A percentile compares a stretch with the other conserved stretches of the same genome.
Evolutionary conservation across 75 land plant species (phyloP).

Genomic region (Adiantum capillusveneris): DNA sequence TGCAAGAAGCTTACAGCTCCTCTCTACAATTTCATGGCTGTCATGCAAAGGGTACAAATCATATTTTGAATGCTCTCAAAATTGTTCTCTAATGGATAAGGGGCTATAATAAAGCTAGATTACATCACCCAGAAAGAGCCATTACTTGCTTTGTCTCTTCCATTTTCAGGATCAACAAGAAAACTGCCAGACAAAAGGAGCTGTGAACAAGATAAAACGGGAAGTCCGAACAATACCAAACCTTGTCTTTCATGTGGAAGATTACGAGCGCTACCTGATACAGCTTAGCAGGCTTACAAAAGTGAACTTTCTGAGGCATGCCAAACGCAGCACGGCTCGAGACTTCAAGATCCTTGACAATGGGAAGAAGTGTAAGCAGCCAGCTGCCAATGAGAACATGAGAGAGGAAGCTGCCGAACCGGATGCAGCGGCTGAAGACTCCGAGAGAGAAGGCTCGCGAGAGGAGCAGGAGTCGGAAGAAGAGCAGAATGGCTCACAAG

Average conservation of each 20-base stretch:
- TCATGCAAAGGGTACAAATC: conserved; percentile 78
- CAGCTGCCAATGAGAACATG: conserved; percentile 3
- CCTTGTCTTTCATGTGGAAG: conserved; percentile 79
- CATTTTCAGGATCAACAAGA: conserved; percentile 63
- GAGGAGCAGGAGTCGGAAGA: conserved; percentile 22
- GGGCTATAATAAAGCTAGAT: no score
- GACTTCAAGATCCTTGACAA: conserved; percentile 68
- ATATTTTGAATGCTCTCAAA: no score
- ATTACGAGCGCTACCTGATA: conserved; percentile 83
- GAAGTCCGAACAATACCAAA: conserved; percentile 80
- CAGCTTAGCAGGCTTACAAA: conserved; percentile 69
- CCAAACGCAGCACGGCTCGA: conserved; percentile 82
- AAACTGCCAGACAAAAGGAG: conserved; percentile 34
- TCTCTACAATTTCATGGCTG: conserved; percentile 67
- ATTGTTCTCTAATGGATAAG: no score
- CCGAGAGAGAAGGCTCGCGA: conserved; percentile 4
- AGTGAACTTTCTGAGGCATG: conserved; percentile 73
- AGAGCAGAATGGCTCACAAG: background rate
- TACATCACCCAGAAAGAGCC: no score
- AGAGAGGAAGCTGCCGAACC: conserved; percentile 19
- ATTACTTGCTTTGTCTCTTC: no score
- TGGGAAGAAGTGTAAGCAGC: conserved; percentile 16
- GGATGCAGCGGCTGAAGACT: conserved; percentile 10
- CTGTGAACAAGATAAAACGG: conserved; percentile 61
- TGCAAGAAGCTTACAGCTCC: conserved; percentile 76